Evolutionary conservation across 305 asterid species (phyloP), one percentile per base, ranked within the genome.

Genomic region (Solanum aculeatissimum): DNA sequence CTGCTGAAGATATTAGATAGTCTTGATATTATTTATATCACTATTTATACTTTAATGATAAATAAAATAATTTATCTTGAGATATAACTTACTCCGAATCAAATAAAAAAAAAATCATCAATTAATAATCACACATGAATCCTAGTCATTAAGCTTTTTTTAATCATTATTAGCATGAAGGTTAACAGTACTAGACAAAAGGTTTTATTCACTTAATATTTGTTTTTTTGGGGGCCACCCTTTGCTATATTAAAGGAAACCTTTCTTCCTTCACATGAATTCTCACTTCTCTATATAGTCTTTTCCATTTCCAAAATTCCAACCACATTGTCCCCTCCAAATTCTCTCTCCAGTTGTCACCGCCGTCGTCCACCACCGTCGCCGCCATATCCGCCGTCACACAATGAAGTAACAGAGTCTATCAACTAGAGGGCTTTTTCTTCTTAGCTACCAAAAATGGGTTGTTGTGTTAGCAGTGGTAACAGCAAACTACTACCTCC

Each of bases 391-490:
- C 81, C 58, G 27, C 62, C 58, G 3, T 47, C 42, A 4, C 0
- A 75, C 43, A 75, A 75, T 75, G 81, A 45, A 25, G 42, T 74
- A 47, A 16, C 57, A 5, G 6, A 35, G 40, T 35, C 10, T 42
- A 27, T n/a, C 1, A 7, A 66, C 11, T 71, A 11, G 11, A 71
- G n/a, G 12, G 2, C 3, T 72, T 45, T 23, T 14, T 25, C 47
- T 16, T 35, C 27, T 25, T 45, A 75, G 25, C 43, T 75, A 16
- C 9, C 62, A 47, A 75, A 63, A 62, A 84, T 84, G 87, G 87
- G 87, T 84, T 84, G 87, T 38, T 84, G 87, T 38, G 81, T 51
- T 65, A 84, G 87, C 70, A 62, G 70, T 35, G 32, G 10, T 57
- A 70, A 72, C 42, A 57, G 25, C 63, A 83, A 38, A 71, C 6